A percentile compares a stretch with the other conserved stretches of the same genome.
Conservation (phyloP, 352 stramenopile genomes). For the Saprolegnia diclina region DNA sequence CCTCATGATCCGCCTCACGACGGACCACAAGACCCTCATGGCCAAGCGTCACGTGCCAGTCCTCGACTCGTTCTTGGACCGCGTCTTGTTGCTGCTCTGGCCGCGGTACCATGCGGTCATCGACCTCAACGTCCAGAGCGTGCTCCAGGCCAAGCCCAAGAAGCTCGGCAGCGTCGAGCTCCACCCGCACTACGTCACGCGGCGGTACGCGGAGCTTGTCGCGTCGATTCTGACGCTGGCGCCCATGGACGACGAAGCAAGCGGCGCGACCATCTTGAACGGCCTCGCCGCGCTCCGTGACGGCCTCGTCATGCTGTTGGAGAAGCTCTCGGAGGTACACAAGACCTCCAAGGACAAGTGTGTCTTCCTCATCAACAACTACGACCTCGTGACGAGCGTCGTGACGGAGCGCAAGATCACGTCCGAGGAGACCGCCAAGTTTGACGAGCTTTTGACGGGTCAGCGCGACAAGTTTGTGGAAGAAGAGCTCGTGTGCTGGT, state of each 20-base stretch:
- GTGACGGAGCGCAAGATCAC: conserved; percentile 93
- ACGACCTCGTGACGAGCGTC: conserved; percentile 93
- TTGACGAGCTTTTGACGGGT: conserved; percentile 89
- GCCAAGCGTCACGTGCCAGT: conserved; percentile 81
- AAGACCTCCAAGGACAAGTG: conserved; percentile 89
- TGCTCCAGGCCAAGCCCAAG: conserved; percentile 82
- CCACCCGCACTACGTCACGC: conserved; percentile 95
- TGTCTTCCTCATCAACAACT: conserved; percentile 99
- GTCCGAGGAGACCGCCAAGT: conserved; percentile 92
- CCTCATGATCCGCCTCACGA: conserved; percentile 98
- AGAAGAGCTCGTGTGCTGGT: conserved; percentile 90
- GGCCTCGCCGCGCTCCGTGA: conserved; percentile 83
- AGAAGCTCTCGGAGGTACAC: conserved; percentile 89
- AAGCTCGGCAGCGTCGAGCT: conserved; percentile 92
- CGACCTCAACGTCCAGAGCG: conserved; percentile 91
- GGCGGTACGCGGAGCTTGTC: conserved; percentile 95
- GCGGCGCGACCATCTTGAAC: conserved; percentile 91
- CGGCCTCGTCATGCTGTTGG: conserved; percentile 72
- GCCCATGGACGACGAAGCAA: conserved; percentile 76
- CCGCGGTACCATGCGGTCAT: conserved; percentile 96
- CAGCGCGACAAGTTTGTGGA: conserved; percentile 97
- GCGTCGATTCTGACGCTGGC: conserved; percentile 92
- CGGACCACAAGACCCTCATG: conserved; percentile 78
- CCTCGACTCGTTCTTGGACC: conserved; percentile 96
- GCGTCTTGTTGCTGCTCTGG: conserved; percentile 93